Conservation (phyloP, 2,329 filamentous ascomycete species). For the Pseudodiploospora longispora region DNA sequence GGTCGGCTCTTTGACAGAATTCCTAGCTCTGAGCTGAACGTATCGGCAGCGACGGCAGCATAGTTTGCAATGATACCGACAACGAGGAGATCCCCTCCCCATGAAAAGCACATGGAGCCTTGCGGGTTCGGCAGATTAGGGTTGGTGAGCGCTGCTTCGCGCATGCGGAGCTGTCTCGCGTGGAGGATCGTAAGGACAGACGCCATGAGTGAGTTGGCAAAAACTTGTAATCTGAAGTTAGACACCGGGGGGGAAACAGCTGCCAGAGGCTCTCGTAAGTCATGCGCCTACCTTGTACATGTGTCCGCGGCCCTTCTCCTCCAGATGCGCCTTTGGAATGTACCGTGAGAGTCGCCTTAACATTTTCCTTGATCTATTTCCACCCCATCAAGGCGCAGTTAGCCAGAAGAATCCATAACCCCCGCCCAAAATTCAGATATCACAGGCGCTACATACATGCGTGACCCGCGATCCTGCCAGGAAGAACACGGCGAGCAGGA, state of each 20-base stretch:
- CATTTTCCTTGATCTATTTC: slow-evolving; percentile 69
- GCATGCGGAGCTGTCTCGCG: slow-evolving; percentile 47
- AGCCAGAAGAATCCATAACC: slow-evolving; percentile 8
- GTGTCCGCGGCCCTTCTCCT: slow-evolving; percentile 74
- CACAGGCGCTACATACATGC: slow-evolving; percentile 45
- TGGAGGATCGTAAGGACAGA: slow-evolving; percentile 56
- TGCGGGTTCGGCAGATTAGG: slow-evolving; percentile 21
- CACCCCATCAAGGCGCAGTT: too few relatives aligned
- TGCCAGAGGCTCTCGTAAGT: not conserved
- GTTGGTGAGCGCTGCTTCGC: slow-evolving; percentile 32
- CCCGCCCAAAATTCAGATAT: not conserved
- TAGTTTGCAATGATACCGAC: slow-evolving; percentile 73
- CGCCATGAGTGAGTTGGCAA: slow-evolving; percentile 79
- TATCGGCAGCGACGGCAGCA: slow-evolving; percentile 85
- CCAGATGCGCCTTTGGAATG: slow-evolving; percentile 64
- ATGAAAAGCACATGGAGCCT: slow-evolving; percentile 47
- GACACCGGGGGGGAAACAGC: too few relatives aligned
- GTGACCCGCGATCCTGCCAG: slow-evolving; percentile 76
- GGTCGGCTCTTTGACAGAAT: slow-evolving; percentile 73
- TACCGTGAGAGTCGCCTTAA: slow-evolving; percentile 76
- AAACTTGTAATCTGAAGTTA: slow-evolving; percentile 37
- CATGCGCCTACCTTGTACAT: slow-evolving; percentile 58
- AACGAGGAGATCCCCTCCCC: slow-evolving; percentile 54
- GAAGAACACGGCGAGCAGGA: slow-evolving; percentile 77
- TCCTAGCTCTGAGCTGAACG: slow-evolving; percentile 89